These are phyloP conservation scores for Testicularia cyperi DNA, from an alignment of 1,284 basidiomycete genomes.

Conservation along the genomic window DNA sequence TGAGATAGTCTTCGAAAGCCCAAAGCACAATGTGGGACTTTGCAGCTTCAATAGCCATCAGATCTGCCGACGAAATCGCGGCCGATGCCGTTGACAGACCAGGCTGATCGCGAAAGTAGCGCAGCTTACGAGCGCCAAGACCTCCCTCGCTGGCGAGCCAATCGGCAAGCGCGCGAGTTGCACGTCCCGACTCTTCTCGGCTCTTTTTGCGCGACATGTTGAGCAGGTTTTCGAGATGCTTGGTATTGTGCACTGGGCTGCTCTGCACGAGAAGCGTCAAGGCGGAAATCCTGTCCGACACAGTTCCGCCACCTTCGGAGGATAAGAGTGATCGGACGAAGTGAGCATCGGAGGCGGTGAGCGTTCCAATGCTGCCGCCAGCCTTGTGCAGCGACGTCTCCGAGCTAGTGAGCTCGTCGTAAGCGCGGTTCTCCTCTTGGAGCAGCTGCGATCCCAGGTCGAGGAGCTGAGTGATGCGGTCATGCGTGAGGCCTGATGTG, in stretches of 20 bases:
- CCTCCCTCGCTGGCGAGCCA: constrained; percentile 79
- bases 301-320: constrained; percentile 65
- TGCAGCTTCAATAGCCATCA: constrained; percentile 30
- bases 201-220: constrained; percentile 85
- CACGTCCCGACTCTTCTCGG: constrained; percentile 85
- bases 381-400: constrained; percentile 40
- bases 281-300: constrained; percentile 89
- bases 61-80: constrained; percentile 17
- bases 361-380: constrained; percentile 44
- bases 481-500: constrained; percentile 10
- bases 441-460: constrained; percentile 40
- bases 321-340: constrained; percentile 56
- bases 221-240: constrained; percentile 66
- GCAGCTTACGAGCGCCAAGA: constrained; percentile 71
- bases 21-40: constrained; percentile 73
- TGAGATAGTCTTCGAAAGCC: constrained; percentile 96
- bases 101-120: constrained; percentile 88
- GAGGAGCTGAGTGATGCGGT: constrained; percentile 41
- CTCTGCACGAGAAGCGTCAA: constrained; percentile 86
- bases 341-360: constrained; percentile 53
- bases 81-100: constrained; percentile 67
- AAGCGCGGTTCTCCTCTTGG: constrained; percentile 44
- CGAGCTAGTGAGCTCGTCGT: constrained; percentile 45
- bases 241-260: constrained; percentile 80
- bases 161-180: constrained; percentile 85